phyloP scores from a whole-genome alignment of 495 filamentous ascomycete species.

The Lasiosphaeria hispida region DNA sequence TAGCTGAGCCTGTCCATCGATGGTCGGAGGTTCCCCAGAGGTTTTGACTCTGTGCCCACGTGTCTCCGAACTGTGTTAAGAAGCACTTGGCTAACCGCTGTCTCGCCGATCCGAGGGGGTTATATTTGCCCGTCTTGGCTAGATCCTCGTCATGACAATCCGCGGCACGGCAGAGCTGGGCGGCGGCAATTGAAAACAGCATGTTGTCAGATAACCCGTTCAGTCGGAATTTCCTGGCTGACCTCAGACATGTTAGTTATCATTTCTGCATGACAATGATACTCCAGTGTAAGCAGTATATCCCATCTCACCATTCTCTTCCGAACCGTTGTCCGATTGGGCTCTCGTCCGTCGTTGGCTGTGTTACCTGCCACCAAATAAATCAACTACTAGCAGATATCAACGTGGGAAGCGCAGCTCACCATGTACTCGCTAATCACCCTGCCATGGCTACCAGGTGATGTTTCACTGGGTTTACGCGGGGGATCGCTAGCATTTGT shows the following conservation, averaged over 20 bases:
- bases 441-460: too few species aligned
- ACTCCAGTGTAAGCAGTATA: too few species aligned
- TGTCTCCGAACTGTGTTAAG: background rate
- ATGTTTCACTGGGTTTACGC: too few species aligned
- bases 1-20: background rate
- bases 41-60: background rate
- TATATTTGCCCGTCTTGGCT: too few species aligned
- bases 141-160: background rate
- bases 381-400: background rate
- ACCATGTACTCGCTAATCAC: conserved; percentile 1
- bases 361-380: background rate
- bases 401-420: background rate
- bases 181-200: background rate
- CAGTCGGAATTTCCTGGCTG: conserved; percentile 1
- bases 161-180: background rate
- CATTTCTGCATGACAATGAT: too few species aligned
- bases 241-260: too few species aligned
- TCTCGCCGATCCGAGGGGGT: background rate
- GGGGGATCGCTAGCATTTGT: too few species aligned
- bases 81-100: background rate
- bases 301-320: too few species aligned
- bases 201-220: background rate
- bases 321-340: too few species aligned
- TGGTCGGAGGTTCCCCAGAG: conserved; percentile 1
- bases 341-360: too few species aligned